Base-by-base conservation (phyloP, 2,329 filamentous ascomycete genomes). In the Nemania sp. region DNA sequence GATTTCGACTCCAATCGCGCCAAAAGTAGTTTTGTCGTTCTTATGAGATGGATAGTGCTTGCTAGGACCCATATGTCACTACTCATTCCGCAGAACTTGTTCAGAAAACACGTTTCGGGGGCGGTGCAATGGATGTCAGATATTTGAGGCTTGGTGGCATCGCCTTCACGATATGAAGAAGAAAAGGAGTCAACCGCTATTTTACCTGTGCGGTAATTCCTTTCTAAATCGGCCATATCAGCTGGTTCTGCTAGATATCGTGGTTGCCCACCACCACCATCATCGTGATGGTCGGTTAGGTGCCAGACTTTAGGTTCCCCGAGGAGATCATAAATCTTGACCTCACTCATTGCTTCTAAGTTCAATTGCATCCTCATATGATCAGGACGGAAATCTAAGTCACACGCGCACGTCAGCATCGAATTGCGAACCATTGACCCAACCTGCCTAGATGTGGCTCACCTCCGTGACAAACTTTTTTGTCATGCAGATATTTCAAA, bases 21-120 rank as follows among this genome's bases (percentile, higher is more conserved):
- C n/a, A 57, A 19, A 3, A 57, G 49, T 22, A 19, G 22, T 5
- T 42, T 54, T 0, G 22, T 14, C 2, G 47, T 51, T 37, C 46
- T 41, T n/a, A 59, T 26, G 9, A 48, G 20, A 20, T 57, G 48
- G n/a, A 57, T 52, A 1, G 43, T 49, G 14, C 46, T 37, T 12
- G n/a, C 54, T 6, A 54, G 17, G n/a, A 50, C 51, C 50, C 50
- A 57, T 19, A 59, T 54, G 15, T 54, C 57, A 19, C 54, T 49
- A 15, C 36, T 36, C 6, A 44, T 34, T 2, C 47, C 47, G 3
- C 22, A 30, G 2, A 30, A 47, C 7, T 46, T 46, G 5, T 51
- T 49, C 30, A 34, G 12, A 14, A 59, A 54, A 1, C 31, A 46
- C n/a, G 47, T 23, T 19, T 59, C 54, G n/a, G 42, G 50, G 2